Evolutionary conservation across 2,329 filamentous ascomycete genomes (phyloP).

Genomic region (Fusarium torreyae): DNA sequence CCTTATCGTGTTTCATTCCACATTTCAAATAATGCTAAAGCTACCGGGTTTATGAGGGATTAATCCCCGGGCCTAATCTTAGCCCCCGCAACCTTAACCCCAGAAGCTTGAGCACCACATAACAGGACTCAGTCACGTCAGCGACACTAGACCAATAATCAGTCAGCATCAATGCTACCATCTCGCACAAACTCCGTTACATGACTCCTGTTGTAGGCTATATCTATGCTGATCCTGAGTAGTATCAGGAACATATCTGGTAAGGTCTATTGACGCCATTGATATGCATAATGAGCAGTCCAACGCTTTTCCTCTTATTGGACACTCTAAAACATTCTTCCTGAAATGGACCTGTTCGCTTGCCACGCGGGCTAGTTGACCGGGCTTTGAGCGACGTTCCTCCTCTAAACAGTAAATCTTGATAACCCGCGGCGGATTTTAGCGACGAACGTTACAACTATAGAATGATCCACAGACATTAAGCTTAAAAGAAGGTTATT

Average conservation of each 20-base stretch:
- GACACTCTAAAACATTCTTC: background rate
- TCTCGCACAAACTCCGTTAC: background rate
- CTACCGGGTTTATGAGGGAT: conserved; percentile 2
- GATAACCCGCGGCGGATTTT: fast-evolving
- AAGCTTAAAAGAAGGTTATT: conserved; percentile 31
- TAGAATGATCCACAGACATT: background rate
- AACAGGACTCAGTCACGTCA: conserved; percentile 39
- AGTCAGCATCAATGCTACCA: background rate
- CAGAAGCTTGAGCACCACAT: conserved; percentile 34
- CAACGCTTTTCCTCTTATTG: background rate
- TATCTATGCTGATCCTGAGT: background rate
- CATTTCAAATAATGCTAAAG: background rate
- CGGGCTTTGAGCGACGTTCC: background rate
- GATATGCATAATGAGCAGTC: conserved; percentile 17
- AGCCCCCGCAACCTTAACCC: conserved; percentile 12
- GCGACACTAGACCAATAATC: conserved; percentile 4
- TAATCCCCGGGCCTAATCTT: background rate
- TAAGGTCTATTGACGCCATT: conserved; percentile 28
- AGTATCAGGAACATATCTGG: background rate
- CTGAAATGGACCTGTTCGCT: background rate
- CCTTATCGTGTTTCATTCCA: too few relatives aligned
- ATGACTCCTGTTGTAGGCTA: background rate
- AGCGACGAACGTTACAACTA: fast-evolving
- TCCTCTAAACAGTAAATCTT: background rate
- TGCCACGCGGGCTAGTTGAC: background rate